phyloP scores from a whole-genome alignment of 192 early-diverging fungal species.

The Phlyctochytrium arcticum region DNA sequence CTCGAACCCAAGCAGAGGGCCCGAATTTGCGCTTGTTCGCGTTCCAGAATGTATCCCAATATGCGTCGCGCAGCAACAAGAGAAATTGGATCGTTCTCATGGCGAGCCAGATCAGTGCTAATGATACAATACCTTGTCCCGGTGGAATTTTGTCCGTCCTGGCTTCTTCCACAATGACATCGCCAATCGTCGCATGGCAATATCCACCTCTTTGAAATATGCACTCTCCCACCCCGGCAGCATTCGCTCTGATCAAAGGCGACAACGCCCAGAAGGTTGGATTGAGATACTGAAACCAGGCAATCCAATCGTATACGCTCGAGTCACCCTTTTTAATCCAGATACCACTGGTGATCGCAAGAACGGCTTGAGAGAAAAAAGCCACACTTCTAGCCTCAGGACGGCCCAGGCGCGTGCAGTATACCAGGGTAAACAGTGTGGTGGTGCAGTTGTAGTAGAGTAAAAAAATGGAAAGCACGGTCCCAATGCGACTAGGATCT shows the following conservation, averaged over 20 bases:
- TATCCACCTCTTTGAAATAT: conserved; percentile 2
- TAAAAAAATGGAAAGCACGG: conserved; percentile 20
- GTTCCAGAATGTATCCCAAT: conserved; percentile 15
- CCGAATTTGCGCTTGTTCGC: not conserved
- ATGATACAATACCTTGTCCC: conserved; percentile 1
- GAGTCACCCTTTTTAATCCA: conserved; percentile 36
- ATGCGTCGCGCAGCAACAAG: conserved; percentile 19
- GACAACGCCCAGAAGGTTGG: conserved; percentile 35
- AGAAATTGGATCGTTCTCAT: conserved; percentile 15
- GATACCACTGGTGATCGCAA: conserved; percentile 24
- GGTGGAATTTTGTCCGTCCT: conserved; percentile 21
- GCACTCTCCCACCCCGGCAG: conserved; percentile 18
- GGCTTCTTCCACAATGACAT: conserved; percentile 25
- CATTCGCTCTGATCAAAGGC: conserved; percentile 22
- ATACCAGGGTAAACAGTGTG: conserved; percentile 32
- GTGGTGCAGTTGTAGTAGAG: conserved; percentile 35
- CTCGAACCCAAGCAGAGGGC: not conserved
- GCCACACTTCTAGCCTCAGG: conserved; percentile 30
- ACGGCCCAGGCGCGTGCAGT: conserved; percentile 21
- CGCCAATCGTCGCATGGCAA: conserved; percentile 25
- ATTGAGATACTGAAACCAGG: conserved; percentile 32
- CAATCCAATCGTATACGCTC: conserved; percentile 19
- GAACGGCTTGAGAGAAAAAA: conserved; percentile 29
- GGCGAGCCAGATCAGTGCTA: conserved; percentile 15
- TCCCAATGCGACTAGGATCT: conserved; percentile 17